phyloP scores from a whole-genome alignment of 2,329 filamentous ascomycete species.

The Talaromyces amestolkiae region DNA sequence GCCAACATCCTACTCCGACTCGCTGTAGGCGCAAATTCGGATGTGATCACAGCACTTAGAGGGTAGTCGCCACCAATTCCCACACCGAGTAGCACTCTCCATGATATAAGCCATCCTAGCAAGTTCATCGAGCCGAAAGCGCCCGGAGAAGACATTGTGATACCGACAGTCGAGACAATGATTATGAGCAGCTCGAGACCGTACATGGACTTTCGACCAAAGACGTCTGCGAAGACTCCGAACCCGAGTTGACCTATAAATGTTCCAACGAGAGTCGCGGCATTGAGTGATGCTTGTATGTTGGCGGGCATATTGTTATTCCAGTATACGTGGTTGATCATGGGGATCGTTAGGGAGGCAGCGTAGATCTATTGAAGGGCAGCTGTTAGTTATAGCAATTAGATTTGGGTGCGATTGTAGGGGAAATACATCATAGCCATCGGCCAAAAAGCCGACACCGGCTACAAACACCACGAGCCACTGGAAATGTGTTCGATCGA shows the following conservation, averaged over 20 bases:
- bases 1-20: constrained; percentile 76
- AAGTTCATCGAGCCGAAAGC: constrained; percentile 37
- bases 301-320: constrained; percentile 4
- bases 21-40: constrained; percentile 51
- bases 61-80: constrained; percentile 66
- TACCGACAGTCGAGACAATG: constrained; percentile 42
- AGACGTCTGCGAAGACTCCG: constrained; percentile 38
- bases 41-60: constrained; percentile 62
- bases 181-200: constrained; percentile 46
- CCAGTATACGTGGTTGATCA: constrained; percentile 16
- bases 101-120: constrained; percentile 41
- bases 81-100: constrained; percentile 44
- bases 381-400: neutral
- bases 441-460: constrained; percentile 20
- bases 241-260: constrained; percentile 33
- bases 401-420: neutral
- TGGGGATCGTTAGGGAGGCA: constrained; percentile 11
- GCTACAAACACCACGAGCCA: constrained; percentile 20
- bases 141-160: constrained; percentile 41
- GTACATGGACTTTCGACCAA: constrained; percentile 47
- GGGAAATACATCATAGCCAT: constrained; percentile 20
- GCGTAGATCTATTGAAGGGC: constrained; percentile 11
- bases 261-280: constrained; percentile 27
- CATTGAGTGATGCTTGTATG: constrained; percentile 19
- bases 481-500: constrained; percentile 24